Conservation (phyloP, 2,329 filamentous ascomycete genomes). For the Zymoseptoria passerinii region DNA sequence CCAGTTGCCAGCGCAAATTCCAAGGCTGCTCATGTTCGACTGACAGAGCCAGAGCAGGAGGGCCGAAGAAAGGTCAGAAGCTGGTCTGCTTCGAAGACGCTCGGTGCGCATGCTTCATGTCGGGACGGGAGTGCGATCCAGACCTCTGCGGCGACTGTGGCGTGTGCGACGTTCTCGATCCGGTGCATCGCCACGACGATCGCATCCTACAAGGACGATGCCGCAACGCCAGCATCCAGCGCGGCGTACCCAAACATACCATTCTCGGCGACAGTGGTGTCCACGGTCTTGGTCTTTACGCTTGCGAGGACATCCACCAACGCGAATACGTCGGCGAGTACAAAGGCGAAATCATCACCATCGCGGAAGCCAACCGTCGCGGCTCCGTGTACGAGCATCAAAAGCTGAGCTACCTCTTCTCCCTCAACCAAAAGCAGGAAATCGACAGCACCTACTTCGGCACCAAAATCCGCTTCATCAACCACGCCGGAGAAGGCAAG, state of each 20-base stretch:
- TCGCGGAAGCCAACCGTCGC: conserved; percentile 60
- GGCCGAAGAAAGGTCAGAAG: conserved; percentile 32
- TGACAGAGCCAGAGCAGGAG: not conserved
- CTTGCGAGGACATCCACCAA: conserved; percentile 56
- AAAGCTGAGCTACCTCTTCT: conserved; percentile 55
- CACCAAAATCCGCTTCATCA: conserved; percentile 77
- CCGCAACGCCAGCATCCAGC: conserved; percentile 64
- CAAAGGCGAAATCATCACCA: conserved; percentile 65
- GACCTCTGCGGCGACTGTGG: conserved; percentile 66
- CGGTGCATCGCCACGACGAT: conserved; percentile 55
- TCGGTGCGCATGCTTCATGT: conserved; percentile 59
- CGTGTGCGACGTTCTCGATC: conserved; percentile 59
- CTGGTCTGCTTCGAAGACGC: conserved; percentile 33
- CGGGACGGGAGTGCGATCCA: conserved; percentile 74
- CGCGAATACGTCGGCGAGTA: conserved; percentile 77
- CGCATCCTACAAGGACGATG: conserved; percentile 52
- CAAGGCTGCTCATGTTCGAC: conserved; percentile 35
- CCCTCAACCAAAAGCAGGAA: conserved; percentile 44
- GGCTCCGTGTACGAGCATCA: conserved; percentile 56
- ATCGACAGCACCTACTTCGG: conserved; percentile 69
- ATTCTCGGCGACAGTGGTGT: conserved; percentile 63
- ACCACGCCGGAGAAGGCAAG: conserved; percentile 54
- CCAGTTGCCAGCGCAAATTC: conserved; percentile 47
- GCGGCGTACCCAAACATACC: conserved; percentile 56
- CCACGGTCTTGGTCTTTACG: conserved; percentile 68